These are phyloP conservation scores for Tuber melanosporum DNA, from an alignment of 495 filamentous ascomycete species.

Conservation along the genomic window DNA sequence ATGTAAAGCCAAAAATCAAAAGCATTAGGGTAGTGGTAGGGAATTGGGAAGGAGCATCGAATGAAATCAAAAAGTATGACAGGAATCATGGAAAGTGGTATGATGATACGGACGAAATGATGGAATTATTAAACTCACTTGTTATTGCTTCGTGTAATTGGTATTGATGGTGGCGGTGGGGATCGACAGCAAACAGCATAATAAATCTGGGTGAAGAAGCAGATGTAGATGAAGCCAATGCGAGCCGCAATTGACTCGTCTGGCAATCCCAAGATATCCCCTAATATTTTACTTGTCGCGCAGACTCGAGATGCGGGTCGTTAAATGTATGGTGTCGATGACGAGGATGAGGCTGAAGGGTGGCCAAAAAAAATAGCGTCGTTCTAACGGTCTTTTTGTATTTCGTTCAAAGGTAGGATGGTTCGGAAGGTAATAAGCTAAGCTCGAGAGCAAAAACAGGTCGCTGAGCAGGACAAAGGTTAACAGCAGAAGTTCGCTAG, in stretches of 20 bases:
- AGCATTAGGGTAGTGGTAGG: neutral
- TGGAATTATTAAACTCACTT: conserved; percentile 19
- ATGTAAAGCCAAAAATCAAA: neutral
- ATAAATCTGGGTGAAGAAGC: conserved; percentile 26
- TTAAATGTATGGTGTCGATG: conserved; percentile 27
- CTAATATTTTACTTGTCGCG: conserved; percentile 7
- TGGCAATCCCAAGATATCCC: conserved; percentile 16
- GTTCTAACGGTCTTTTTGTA: conserved; percentile 38
- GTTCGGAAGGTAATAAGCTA: conserved; percentile 18
- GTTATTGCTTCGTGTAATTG: conserved; percentile 32
- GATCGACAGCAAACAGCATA: conserved; percentile 34
- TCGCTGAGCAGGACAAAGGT: conserved; percentile 17
- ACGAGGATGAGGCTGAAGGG: conserved; percentile 33
- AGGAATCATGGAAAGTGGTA: neutral
- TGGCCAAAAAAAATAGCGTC: conserved; percentile 34
- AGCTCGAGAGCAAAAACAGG: neutral
- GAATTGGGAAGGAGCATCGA: neutral
- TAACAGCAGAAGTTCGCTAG: conserved; percentile 15
- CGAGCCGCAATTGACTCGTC: conserved; percentile 18
- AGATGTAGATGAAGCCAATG: conserved; percentile 33
- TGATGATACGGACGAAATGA: neutral
- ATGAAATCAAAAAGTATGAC: neutral
- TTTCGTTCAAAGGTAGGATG: conserved; percentile 16
- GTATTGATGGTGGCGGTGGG: conserved; percentile 16
- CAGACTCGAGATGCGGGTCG: conserved; percentile 4